Evolutionary conservation across 495 filamentous ascomycete genomes (phyloP).

Genomic region (Melanomma pulvis-pyrius): DNA sequence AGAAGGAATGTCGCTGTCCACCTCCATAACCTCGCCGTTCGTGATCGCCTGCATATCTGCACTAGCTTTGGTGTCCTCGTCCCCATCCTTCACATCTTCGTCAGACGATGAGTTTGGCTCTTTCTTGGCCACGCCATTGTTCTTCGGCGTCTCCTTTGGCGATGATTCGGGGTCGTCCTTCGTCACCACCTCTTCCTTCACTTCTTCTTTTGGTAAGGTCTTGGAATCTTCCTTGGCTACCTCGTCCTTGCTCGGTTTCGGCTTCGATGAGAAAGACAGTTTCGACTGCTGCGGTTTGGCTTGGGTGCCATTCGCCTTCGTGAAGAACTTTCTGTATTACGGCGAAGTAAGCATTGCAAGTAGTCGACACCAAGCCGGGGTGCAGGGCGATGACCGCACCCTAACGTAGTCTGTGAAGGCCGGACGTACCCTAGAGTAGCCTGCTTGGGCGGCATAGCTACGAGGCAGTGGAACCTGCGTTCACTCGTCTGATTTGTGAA

Average conservation of each 20-base stretch:
- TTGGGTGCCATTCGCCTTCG: conserved; percentile 51
- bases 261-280: conserved; percentile 63
- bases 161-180: conserved; percentile 6
- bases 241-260: conserved; percentile 36
- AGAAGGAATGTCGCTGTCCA: conserved; percentile 16
- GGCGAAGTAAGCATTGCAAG: conserved; percentile 11
- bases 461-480: conserved; percentile 5
- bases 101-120: background rate
- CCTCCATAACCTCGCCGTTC: conserved; percentile 31
- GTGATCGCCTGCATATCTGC: conserved; percentile 13
- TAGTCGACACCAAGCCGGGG: background rate
- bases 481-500: background rate
- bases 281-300: conserved; percentile 72
- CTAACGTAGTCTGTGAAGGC: conserved; percentile 75
- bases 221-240: background rate
- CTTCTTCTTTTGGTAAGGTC: conserved; percentile 4
- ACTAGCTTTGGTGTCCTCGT: conserved; percentile 1
- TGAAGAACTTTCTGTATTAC: conserved; percentile 69
- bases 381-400: conserved; percentile 61
- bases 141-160: conserved; percentile 19
- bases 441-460: conserved; percentile 63
- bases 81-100: background rate
- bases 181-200: background rate
- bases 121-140: background rate
- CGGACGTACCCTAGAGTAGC: conserved; percentile 92